Evolutionary conservation across 768 basidiomycete genomes (phyloP).

Genomic region (Antrodiella citrinella): DNA sequence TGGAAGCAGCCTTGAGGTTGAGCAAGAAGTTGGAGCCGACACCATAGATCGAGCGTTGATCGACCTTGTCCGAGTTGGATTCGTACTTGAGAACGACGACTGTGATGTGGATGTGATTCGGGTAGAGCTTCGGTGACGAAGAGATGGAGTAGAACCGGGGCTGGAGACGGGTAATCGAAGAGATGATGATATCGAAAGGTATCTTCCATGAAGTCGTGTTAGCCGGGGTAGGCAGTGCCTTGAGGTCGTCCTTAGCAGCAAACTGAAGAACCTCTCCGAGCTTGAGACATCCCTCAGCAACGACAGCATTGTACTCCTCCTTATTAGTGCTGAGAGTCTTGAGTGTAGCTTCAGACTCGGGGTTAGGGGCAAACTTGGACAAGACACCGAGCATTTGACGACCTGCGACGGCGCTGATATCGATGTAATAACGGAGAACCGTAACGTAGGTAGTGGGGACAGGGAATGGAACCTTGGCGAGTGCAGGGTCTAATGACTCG

Average conservation of each 20-base stretch:
- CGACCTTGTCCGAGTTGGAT: conserved; percentile 45
- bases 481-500: conserved; percentile 93
- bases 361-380: conserved; percentile 81
- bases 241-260: conserved; percentile 74
- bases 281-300: conserved; percentile 79
- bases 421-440: conserved; percentile 93
- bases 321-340: conserved; percentile 79
- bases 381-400: conserved; percentile 87
- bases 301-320: conserved; percentile 73
- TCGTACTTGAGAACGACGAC: conserved; percentile 93
- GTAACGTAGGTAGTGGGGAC: conserved; percentile 91
- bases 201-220: conserved; percentile 85
- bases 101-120: conserved; percentile 89
- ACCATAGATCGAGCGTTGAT: conserved; percentile 71
- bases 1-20: conserved; percentile 77
- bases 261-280: conserved; percentile 90
- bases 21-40: conserved; percentile 93
- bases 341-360: conserved; percentile 66
- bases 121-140: conserved; percentile 87
- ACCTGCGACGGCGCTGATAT: conserved; percentile 90
- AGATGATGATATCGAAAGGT: conserved; percentile 95
- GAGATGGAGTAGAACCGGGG: conserved; percentile 99
- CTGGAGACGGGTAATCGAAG: conserved; percentile 87
- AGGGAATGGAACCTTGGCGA: conserved; percentile 98
- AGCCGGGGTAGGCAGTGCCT: conserved; percentile 44